These are phyloP conservation scores for Deinandra increscens DNA, from an alignment of 129 eudicot genomes.

Conservation along the genomic window DNA sequence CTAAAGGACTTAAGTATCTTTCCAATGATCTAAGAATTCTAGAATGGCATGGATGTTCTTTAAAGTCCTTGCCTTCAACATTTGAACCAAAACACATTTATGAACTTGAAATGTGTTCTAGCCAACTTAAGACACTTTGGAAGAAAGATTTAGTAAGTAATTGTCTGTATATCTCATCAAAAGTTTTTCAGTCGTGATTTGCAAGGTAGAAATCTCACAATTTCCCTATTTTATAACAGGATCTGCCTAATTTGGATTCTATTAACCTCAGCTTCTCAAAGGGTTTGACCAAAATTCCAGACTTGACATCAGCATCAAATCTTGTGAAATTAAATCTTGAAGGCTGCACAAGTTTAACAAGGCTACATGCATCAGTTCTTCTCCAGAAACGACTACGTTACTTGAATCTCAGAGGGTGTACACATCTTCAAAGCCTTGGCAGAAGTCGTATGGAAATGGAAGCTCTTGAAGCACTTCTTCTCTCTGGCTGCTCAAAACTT, in stretches of 20 bases:
- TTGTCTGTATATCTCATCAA: not conserved
- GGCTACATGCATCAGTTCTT: conserved; percentile 23
- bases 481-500: conserved; percentile 27
- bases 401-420: conserved; percentile 24
- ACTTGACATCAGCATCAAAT: conserved; percentile 22
- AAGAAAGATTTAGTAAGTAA: conserved; percentile 23
- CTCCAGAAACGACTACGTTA: conserved; percentile 12
- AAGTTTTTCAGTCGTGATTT: not conserved
- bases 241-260: conserved; percentile 20
- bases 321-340: conserved; percentile 22
- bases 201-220: not conserved
- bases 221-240: conserved; percentile 14
- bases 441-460: conserved; percentile 25
- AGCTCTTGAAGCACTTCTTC: conserved; percentile 22
- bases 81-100: conserved; percentile 21
- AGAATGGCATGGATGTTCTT: conserved; percentile 31
- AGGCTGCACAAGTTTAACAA: conserved; percentile 19
- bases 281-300: conserved; percentile 15
- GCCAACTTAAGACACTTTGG: conserved; percentile 23
- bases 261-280: conserved; percentile 26
- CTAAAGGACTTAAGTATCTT: conserved; percentile 11
- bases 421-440: conserved; percentile 19
- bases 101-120: conserved; percentile 25
- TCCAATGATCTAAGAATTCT: conserved; percentile 29
- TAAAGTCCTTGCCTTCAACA: conserved; percentile 22